phyloP scores from a whole-genome alignment of 768 basidiomycete species.

The Lentinula boryana region DNA sequence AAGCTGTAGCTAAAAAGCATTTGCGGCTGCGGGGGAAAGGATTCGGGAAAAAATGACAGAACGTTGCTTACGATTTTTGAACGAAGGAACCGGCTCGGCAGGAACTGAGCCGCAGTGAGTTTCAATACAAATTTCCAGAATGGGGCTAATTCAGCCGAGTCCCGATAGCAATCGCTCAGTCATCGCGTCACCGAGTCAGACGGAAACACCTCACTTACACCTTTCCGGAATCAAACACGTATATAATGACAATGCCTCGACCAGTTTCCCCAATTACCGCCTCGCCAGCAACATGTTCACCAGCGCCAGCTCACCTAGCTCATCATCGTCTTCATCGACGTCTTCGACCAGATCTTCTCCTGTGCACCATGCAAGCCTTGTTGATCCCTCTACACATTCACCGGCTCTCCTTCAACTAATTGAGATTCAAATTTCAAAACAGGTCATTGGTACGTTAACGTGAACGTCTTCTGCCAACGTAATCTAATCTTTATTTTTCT shows the following conservation, averaged over 20 bases:
- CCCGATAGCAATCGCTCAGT: not conserved
- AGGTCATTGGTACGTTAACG: slow-evolving; percentile 53
- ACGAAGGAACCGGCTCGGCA: not conserved
- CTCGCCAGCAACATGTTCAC: not conserved
- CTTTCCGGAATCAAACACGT: not conserved
- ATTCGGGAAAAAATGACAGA: not conserved
- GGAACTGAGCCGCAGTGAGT: not conserved
- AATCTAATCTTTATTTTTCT: not conserved
- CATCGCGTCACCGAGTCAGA: not conserved
- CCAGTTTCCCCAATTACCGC: not conserved
- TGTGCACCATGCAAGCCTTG: slow-evolving; percentile 46
- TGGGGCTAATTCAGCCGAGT: not conserved
- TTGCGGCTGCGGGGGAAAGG: not conserved
- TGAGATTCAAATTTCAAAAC: slow-evolving; percentile 52
- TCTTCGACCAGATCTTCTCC: slow-evolving; percentile 13
- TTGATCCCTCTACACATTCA: slow-evolving; percentile 57
- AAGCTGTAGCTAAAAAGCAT: not conserved
- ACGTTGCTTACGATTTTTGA: not conserved
- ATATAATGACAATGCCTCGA: not conserved
- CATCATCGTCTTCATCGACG: slow-evolving; percentile 3
- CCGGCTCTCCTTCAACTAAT: slow-evolving; percentile 65
- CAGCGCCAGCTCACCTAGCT: not conserved
- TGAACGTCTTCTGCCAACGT: slow-evolving; percentile 6
- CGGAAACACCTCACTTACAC: not conserved
- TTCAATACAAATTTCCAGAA: not conserved